Evolutionary conservation across 768 basidiomycete species (phyloP), one percentile per base, ranked within the genome.

Genomic region (Tephrocybe rancida): DNA sequence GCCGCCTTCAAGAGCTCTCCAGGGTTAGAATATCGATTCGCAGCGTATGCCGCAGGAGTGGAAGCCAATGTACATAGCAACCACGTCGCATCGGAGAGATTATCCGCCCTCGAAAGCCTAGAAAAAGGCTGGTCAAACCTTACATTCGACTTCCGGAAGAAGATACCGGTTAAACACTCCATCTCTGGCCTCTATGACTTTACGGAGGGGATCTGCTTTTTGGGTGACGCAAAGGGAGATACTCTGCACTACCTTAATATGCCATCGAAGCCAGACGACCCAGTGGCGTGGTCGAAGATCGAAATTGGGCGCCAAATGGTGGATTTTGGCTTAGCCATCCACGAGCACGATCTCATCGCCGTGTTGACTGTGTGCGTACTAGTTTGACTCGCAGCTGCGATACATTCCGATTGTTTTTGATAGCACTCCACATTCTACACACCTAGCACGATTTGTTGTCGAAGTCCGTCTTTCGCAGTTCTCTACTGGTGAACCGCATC

Each of bases 311-410:
- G 62, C 3, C 62, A 54, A 9, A 68, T 77, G 45, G 65, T 79
- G 26, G 76, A 78, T 55, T 71, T 79, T 55, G 75, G 74, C 3
- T 52, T 78, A 27, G 69, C 70, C 27, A 57, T 77, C 5, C 63
- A 71, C 18, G 76, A 78, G 52, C 75, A 78, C 47, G 75, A 79
- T 61, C 58, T 79, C 26, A 64, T 77, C 22, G 74, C 65, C 3
- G 24, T 46, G 14, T 35, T 52, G n/a, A 52, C 51, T 10, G 8
- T 39, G 51, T 52, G 30, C 11, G 51, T n/a, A 35, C 5, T 18
- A n/a, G 5, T 11, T 7, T 18, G 5, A 5, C 11, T 38, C 11
- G 9, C 37, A 38, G 5, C 9, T 38, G 37, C 5, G 5, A 5
- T 38, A 10, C 13, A 38, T 38, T 11, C 10, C 11, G 0, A 50